Evolutionary conservation across 768 basidiomycete species (phyloP), one percentile per base, ranked within the genome.

Genomic region (Tricholoma sp.): DNA sequence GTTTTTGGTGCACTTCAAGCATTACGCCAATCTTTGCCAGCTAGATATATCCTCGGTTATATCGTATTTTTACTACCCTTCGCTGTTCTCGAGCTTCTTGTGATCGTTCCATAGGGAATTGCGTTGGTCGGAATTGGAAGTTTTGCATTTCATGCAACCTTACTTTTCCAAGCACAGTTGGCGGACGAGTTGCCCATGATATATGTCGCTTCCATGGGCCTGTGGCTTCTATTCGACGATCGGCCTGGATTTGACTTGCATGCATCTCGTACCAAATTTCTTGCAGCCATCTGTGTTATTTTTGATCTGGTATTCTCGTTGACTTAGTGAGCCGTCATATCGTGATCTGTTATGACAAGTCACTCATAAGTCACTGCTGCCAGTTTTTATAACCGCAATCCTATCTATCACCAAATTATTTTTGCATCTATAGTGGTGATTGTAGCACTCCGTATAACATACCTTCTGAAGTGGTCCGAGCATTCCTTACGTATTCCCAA

Each of bases 171-270:
- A 60, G 88, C 89, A 9, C 90, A 93, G 64, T 80, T 89, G 53
- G 85, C 87, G 34, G 90, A 93, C 62, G 90, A 93, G 65, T 73
- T 93, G 8, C 89, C 89, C 1, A 91, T 92, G 89, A 80, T 90
- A 54, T 89, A 86, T 65, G 81, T 85, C 53, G 80, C 80, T 5
- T 81, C 81, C 39, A 82, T 84, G 70, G 76, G 80, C 60, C 68
- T 82, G 17, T 86, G 80, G 66, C 68, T 88, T 33, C 68, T 86
- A 15, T 82, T 86, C 65, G 86, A 89, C 63, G 75, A 75, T 31
- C 62, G 69, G 52, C 80, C 76, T 4, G 84, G 85, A 2, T 86
- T 80, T 58, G 68, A 63, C 37, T 51, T 80, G 32, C 58, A 65
- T 44, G 67, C 71, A 28, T 56, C 56, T 39, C 76, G 72, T 32